phyloP scores from a whole-genome alignment of 1,284 basidiomycete genomes.

The Ceratobasidium sp. region DNA sequence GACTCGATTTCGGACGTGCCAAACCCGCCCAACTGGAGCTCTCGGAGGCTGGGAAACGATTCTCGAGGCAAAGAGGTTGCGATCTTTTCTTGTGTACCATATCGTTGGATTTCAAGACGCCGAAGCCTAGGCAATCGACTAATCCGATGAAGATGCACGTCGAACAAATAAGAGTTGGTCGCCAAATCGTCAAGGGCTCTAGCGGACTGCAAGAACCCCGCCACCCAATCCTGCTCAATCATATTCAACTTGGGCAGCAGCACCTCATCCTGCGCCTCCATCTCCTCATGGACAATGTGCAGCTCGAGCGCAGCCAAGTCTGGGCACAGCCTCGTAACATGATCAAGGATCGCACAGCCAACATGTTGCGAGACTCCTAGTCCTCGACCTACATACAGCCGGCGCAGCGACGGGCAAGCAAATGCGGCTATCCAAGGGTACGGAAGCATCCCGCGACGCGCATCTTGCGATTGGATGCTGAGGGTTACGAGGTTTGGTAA shows the following conservation, averaged over 20 bases:
- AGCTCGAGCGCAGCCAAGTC: not conserved
- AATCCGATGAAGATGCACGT: not conserved
- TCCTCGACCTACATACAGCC: conserved; percentile 1
- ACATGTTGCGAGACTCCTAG: not conserved
- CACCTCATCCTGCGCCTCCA: conserved; percentile 6
- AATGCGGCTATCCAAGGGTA: conserved; percentile 8
- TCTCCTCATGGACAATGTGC: not conserved
- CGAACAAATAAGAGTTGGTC: not conserved
- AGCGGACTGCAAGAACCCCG: not conserved
- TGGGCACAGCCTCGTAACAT: conserved; percentile 12
- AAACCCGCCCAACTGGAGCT: not conserved
- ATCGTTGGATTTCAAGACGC: not conserved
- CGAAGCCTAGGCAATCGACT: conserved; percentile 1
- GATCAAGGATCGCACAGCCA: conserved; percentile 12
- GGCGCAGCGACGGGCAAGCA: not conserved
- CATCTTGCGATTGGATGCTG: not conserved
- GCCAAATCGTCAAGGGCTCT: not conserved
- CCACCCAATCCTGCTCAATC: not conserved
- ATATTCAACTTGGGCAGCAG: not conserved
- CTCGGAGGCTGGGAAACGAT: not conserved
- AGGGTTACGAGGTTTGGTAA: conserved; percentile 2
- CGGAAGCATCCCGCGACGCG: not conserved
- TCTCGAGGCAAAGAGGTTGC: too few species aligned
- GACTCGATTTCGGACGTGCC: not conserved
- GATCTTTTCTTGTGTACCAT: not conserved